Conservation (phyloP, 306 rosid species). For the Vicia sativa region DNA sequence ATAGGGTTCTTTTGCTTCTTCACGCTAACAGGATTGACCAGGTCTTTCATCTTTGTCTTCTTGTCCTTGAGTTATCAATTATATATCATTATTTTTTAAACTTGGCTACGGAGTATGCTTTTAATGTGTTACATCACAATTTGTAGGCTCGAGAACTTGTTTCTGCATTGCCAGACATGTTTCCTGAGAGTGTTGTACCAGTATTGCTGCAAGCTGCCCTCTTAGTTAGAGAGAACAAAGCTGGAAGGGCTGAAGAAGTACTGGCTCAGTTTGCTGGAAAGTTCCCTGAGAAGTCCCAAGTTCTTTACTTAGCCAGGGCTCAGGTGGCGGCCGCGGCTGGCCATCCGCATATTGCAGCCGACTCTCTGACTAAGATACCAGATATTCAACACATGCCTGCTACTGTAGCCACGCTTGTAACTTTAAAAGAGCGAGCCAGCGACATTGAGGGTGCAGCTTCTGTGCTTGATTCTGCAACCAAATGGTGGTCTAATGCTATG, state of each 20-base stretch:
- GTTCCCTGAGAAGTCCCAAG: slow-evolving; percentile 77
- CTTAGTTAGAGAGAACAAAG: slow-evolving; percentile 91
- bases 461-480: slow-evolving; percentile 83
- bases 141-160: slow-evolving; percentile 88
- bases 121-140: slow-evolving; percentile 37
- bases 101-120: slow-evolving; percentile 19
- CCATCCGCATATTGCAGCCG: slow-evolving; percentile 87
- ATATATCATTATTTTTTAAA: slow-evolving; percentile 12
- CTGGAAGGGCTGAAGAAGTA: slow-evolving; percentile 89
- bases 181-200: slow-evolving; percentile 72
- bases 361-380: slow-evolving; percentile 75
- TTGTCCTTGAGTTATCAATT: slow-evolving; percentile 11
- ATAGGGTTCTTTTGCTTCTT: slow-evolving; percentile 85
- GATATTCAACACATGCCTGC: slow-evolving; percentile 95
- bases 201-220: slow-evolving; percentile 83
- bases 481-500: slow-evolving; percentile 97
- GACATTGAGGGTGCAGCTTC: slow-evolving; percentile 88
- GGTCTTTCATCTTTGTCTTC: slow-evolving; percentile 50
- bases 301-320: slow-evolving; percentile 76
- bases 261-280: slow-evolving; percentile 72
- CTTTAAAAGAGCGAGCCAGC: slow-evolving; percentile 86
- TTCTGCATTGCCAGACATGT: slow-evolving; percentile 72
- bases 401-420: slow-evolving; percentile 90
- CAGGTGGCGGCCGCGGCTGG: slow-evolving; percentile 96
- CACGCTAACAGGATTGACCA: slow-evolving; percentile 90